phyloP scores from a whole-genome alignment of 805 yeast species.

The Ogataea pignaliae region DNA sequence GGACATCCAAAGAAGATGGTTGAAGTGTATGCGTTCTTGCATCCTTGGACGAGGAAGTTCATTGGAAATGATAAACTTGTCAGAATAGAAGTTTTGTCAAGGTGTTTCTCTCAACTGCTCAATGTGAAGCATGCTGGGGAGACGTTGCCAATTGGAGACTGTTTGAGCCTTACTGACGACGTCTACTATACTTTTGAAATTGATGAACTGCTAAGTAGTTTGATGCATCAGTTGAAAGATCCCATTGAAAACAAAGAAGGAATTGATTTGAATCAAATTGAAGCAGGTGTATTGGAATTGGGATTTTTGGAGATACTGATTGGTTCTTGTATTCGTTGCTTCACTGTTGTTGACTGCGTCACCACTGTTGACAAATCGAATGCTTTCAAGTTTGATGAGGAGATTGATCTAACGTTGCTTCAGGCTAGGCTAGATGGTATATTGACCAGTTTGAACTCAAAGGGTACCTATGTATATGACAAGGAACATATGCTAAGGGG shows the following conservation, averaged over 20 bases:
- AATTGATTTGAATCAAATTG: background rate
- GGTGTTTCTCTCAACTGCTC: background rate
- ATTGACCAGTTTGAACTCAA: too few species aligned
- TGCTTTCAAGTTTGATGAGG: background rate
- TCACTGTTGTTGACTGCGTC: background rate
- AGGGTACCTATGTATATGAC: too few species aligned
- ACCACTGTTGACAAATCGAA: background rate
- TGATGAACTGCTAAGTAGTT: background rate
- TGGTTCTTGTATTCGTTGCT: constrained; percentile 1
- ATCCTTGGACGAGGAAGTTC: background rate
- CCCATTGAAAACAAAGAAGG: background rate
- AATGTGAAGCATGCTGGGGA: background rate
- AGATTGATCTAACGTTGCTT: too few species aligned
- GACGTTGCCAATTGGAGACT: background rate
- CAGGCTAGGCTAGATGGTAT: too few species aligned
- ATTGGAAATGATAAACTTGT: background rate
- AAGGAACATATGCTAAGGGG: too few species aligned
- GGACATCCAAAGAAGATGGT: background rate
- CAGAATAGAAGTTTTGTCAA: background rate
- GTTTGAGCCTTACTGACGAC: constrained; percentile 1
- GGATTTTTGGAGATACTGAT: constrained; percentile 5
- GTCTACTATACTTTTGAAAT: background rate
- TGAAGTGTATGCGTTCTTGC: background rate
- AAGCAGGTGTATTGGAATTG: background rate
- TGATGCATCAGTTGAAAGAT: background rate